Evolutionary conservation across 441 rosid genomes (phyloP).

Genomic region (Bruguiera hainesii): DNA sequence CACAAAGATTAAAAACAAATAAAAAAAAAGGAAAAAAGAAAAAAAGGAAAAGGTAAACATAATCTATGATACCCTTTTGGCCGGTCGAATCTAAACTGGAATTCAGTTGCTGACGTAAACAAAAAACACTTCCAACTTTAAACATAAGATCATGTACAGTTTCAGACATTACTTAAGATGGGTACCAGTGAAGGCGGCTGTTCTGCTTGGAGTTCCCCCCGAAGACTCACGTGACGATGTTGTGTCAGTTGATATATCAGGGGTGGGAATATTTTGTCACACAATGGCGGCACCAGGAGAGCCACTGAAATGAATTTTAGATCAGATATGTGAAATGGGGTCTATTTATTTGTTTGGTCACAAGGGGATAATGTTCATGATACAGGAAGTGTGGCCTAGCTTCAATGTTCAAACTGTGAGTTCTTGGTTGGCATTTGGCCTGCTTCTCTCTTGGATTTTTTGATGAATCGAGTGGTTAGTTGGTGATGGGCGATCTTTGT

Average conservation of each 20-base stretch:
- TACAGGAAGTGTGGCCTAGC: conserved; percentile 48
- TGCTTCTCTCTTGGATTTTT: background rate
- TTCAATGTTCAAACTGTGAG: conserved; percentile 23
- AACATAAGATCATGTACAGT: background rate
- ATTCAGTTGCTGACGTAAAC: background rate
- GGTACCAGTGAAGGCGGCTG: background rate
- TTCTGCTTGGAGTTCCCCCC: background rate
- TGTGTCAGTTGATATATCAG: background rate
- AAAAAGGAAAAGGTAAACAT: background rate
- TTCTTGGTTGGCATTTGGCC: conserved; percentile 24
- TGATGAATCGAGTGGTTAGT: too few species aligned
- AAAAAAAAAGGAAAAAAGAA: background rate
- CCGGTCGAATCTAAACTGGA: background rate
- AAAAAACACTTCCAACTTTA: background rate
- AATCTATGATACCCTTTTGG: background rate
- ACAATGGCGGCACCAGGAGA: conserved; percentile 33
- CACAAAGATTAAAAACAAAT: background rate
- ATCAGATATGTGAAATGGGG: background rate
- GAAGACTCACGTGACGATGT: background rate
- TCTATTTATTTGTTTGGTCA: background rate
- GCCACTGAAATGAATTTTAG: conserved; percentile 33
- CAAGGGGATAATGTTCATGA: conserved; percentile 38
- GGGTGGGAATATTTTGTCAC: conserved; percentile 5
- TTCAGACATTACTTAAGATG: background rate
- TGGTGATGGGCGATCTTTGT: too few species aligned